These are phyloP conservation scores for Elasticomyces elasticus DNA, from an alignment of 495 filamentous ascomycete species.

Conservation along the genomic window DNA sequence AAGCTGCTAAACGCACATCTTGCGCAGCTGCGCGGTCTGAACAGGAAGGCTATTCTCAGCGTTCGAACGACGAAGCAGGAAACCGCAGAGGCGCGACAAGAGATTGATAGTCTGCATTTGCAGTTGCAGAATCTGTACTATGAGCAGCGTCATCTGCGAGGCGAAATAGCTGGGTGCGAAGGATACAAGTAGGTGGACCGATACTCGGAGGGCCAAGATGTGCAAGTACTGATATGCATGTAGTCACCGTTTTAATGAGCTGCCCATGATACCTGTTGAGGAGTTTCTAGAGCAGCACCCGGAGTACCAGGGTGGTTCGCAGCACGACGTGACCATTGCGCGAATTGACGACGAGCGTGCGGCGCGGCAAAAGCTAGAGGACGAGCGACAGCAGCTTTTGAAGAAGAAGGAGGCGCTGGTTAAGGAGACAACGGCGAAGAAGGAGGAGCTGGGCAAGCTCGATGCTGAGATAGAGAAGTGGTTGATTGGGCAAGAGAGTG, in stretches of 20 bases:
- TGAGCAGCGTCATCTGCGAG: slow-evolving; percentile 80
- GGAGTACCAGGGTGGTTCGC: slow-evolving; percentile 56
- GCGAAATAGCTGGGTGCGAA: slow-evolving; percentile 85
- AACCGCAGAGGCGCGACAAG: slow-evolving; percentile 78
- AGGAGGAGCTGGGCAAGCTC: slow-evolving; percentile 80
- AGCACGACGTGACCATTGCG: slow-evolving; percentile 77
- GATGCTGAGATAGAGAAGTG: slow-evolving; percentile 87
- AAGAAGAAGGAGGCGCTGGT: slow-evolving; percentile 87
- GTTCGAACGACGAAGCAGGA: slow-evolving; percentile 77
- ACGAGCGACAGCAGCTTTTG: slow-evolving; percentile 71
- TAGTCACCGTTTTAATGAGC: slow-evolving; percentile 77
- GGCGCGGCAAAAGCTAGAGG: slow-evolving; percentile 78
- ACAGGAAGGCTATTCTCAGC: slow-evolving; percentile 67
- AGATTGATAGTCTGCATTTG: slow-evolving; percentile 84
- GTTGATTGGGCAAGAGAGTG: slow-evolving; percentile 47
- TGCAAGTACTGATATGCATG: slow-evolving; percentile 1
- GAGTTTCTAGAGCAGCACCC: slow-evolving; percentile 75
- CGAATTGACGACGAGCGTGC: slow-evolving; percentile 84
- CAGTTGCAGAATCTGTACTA: slow-evolving; percentile 95
- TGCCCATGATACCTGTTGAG: slow-evolving; percentile 73
- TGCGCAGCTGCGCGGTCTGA: slow-evolving; percentile 68
- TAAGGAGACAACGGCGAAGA: slow-evolving; percentile 87
- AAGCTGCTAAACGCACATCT: slow-evolving; percentile 71
- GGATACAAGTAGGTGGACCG: slow-evolving; percentile 64
- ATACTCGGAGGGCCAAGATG: neutral